A percentile compares a stretch with the other conserved stretches of the same genome.
phyloP scores from a whole-genome alignment of 352 stramenopile species.

The Pythium rhizo-oryzae region DNA sequence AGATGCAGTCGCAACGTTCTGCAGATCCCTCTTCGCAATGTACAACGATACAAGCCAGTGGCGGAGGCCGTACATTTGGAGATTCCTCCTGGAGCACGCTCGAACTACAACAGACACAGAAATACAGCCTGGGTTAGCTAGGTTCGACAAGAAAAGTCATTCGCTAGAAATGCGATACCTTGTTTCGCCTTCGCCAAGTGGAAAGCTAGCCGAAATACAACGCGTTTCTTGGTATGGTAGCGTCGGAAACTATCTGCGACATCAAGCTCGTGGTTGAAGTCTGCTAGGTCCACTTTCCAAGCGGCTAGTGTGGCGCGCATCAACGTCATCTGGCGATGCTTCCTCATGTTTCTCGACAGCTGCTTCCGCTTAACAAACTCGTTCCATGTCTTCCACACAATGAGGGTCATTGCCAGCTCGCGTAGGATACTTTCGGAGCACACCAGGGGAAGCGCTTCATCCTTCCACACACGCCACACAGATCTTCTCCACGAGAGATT shows the following conservation, averaged over 20 bases:
- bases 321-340: neutral
- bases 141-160: too few species aligned
- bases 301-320: neutral
- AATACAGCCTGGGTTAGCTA: neutral
- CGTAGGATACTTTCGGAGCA: constrained; percentile 14
- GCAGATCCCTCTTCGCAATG: constrained; percentile 1
- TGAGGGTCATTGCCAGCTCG: constrained; percentile 15
- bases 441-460: constrained; percentile 4
- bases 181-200: constrained; percentile 20
- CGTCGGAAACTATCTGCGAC: neutral
- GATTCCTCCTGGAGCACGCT: constrained; percentile 12
- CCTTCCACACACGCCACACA: constrained; percentile 3
- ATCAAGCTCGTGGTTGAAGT: constrained; percentile 9
- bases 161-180: constrained; percentile 4
- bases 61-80: constrained; percentile 11
- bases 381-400: constrained; percentile 21
- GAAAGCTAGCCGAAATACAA: constrained; percentile 1
- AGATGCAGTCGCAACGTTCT: neutral
- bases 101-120: constrained; percentile 11
- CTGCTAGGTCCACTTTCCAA: constrained; percentile 19
- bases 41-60: constrained; percentile 16
- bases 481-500: neutral
- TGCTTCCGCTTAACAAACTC: constrained; percentile 7
- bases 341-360: constrained; percentile 1
- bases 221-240: neutral